Conservation (phyloP, 371 early-diverging fungal genomes). For the Mortierella polycephala region DNA sequence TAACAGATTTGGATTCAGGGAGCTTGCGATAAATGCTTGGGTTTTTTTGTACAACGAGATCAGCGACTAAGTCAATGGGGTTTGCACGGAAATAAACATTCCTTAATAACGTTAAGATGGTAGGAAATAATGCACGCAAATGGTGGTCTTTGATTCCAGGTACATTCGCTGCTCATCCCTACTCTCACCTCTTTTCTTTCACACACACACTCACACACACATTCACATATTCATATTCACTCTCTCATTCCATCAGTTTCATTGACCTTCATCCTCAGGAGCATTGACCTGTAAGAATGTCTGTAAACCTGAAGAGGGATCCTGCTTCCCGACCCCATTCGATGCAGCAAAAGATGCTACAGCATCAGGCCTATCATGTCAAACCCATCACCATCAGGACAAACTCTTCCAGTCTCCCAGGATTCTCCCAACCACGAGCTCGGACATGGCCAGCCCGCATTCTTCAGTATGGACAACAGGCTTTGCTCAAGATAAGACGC, state of each 20-base stretch:
- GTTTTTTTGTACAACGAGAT: too few relatives aligned
- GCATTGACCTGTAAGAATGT: too few relatives aligned
- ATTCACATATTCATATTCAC: not conserved
- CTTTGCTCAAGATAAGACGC: slow-evolving; percentile 16
- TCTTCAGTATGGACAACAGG: slow-evolving; percentile 27
- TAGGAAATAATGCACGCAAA: too few relatives aligned
- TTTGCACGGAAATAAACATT: too few relatives aligned
- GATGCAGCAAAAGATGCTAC: slow-evolving; percentile 24
- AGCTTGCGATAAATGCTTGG: too few relatives aligned
- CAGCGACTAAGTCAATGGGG: too few relatives aligned
- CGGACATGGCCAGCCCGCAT: slow-evolving; percentile 15
- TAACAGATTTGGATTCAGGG: too few relatives aligned
- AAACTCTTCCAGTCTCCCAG: slow-evolving; percentile 36
- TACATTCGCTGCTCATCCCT: too few relatives aligned
- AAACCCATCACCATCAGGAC: slow-evolving; percentile 50
- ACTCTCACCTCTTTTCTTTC: too few relatives aligned
- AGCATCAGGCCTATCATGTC: slow-evolving; percentile 23
- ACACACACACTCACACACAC: too few relatives aligned
- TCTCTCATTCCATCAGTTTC: not conserved
- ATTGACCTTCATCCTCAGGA: not conserved
- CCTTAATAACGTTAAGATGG: too few relatives aligned
- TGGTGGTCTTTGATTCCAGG: too few relatives aligned
- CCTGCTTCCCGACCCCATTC: slow-evolving; percentile 21
- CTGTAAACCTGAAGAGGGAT: not conserved
- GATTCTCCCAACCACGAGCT: slow-evolving; percentile 21